Conservation (phyloP, 108 stramenopile species). For the Skeletonema grethae region DNA sequence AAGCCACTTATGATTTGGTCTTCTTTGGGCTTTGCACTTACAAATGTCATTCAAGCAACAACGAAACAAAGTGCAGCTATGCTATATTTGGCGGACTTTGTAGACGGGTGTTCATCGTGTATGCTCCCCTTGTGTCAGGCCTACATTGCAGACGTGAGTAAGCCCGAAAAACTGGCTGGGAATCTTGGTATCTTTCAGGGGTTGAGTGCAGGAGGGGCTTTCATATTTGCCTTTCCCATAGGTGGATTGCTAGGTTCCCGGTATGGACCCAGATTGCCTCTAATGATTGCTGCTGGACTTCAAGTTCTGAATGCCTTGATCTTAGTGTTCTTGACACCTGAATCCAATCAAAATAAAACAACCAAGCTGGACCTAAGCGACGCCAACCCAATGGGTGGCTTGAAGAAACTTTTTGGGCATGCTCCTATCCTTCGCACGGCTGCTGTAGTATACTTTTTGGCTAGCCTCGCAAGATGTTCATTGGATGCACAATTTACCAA, state of each 20-base stretch:
- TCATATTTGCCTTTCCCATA: slow-evolving; percentile 24
- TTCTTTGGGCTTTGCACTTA: slow-evolving; percentile 18
- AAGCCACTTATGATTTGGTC: slow-evolving; percentile 31
- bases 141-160: slow-evolving; percentile 25
- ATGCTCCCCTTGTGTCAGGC: slow-evolving; percentile 28
- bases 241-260: slow-evolving; percentile 4
- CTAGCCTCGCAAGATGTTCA: slow-evolving; percentile 16
- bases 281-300: slow-evolving; percentile 25
- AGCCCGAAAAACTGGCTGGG: slow-evolving; percentile 7
- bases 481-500: slow-evolving; percentile 31
- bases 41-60: slow-evolving; percentile 25
- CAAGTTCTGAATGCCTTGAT: slow-evolving; percentile 24
- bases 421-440: slow-evolving; percentile 22
- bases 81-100: slow-evolving; percentile 26
- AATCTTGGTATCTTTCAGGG: slow-evolving; percentile 30
- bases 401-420: slow-evolving; percentile 15
- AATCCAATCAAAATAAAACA: slow-evolving; percentile 4
- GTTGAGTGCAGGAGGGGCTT: slow-evolving; percentile 12
- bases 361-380: slow-evolving; percentile 9
- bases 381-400: slow-evolving; percentile 20
- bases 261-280: slow-evolving; percentile 13
- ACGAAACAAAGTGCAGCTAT: slow-evolving; percentile 9
- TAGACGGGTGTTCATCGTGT: slow-evolving; percentile 24
- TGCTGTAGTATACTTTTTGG: slow-evolving; percentile 8
- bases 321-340: slow-evolving; percentile 25